Evolutionary conservation across 495 filamentous ascomycete species (phyloP), one percentile per base, ranked within the genome.

Genomic region (Amniculicola lignicola): DNA sequence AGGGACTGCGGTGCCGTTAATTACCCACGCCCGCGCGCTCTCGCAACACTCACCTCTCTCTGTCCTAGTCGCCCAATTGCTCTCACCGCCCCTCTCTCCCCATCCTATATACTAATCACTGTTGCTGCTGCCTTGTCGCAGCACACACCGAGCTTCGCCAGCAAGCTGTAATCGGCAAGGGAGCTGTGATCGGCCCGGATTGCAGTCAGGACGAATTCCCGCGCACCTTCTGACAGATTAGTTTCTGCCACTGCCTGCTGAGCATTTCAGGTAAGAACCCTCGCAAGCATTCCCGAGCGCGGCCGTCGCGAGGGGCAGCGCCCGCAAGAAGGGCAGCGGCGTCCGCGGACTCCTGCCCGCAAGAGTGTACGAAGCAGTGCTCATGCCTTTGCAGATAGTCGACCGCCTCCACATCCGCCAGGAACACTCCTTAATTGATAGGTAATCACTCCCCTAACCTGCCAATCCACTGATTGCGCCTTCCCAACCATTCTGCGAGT

Each of bases 211-310:
- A 52, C 58, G 16, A 59, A 56, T 40, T 56, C 61, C 56, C 46
- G 21, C 35, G 61, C 52, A 47, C 38, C 12, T 6, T 18, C 48
- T 45, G 51, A 56, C 29, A 59, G 61, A 64, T 60, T 64, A 56
- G 51, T 43, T 64, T 60, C 61, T 60, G 56, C 54, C 47, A 14
- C 4, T 9, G 2, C 18, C 25, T 7, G 11, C 19, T n/a, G 29
- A n/a, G 23, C 19, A 39, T 9, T 7, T 16, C 33, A 44, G 15
- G 36, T 24, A 41, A 4, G 2, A 19, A 6, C 11, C 14, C 15
- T 36, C 33, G 2, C 27, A 7, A 22, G 6, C 12, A 3, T 39
- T 38, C 33, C 12, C 4, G 16, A n/a, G n/a, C n/a, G 25, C 12
- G 37, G 37, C 7, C 11, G 37, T 9, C 37, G 37, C 16, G 37